phyloP scores from a whole-genome alignment of 805 yeast species.

The Jamesozyma spencerorum region DNA sequence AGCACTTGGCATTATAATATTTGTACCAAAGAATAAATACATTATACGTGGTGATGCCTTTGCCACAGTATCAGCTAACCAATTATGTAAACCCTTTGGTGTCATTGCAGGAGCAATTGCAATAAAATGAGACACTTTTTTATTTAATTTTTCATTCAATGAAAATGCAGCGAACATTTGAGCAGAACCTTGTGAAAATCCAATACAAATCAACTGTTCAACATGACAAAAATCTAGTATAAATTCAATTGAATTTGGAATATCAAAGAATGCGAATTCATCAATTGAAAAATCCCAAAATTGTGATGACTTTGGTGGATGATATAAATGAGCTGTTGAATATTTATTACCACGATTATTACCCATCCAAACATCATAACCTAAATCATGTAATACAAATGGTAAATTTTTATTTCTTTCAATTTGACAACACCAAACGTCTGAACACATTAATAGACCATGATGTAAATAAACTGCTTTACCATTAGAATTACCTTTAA shows the following conservation, averaged over 20 bases:
- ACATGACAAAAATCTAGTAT: slow-evolving; percentile 45
- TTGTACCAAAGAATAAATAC: slow-evolving; percentile 62
- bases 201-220: slow-evolving; percentile 54
- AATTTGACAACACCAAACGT: slow-evolving; percentile 57
- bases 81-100: slow-evolving; percentile 74
- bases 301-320: slow-evolving; percentile 32
- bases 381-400: slow-evolving; percentile 62
- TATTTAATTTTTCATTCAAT: slow-evolving; percentile 52
- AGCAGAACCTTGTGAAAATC: slow-evolving; percentile 91
- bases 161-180: slow-evolving; percentile 83
- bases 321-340: slow-evolving; percentile 62
- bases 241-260: slow-evolving; percentile 74
- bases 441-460: slow-evolving; percentile 84
- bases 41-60: slow-evolving; percentile 68
- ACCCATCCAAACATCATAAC: slow-evolving; percentile 93
- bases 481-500: slow-evolving; percentile 20
- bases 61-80: slow-evolving; percentile 63
- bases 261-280: slow-evolving; percentile 85
- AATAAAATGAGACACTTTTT: slow-evolving; percentile 47
- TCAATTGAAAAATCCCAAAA: slow-evolving; percentile 92
- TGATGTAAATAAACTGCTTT: slow-evolving; percentile 79
- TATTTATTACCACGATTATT: slow-evolving; percentile 90
- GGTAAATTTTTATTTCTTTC: slow-evolving; percentile 54
- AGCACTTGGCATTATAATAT: slow-evolving; percentile 68
- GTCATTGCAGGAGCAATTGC: slow-evolving; percentile 93